Evolutionary conservation across 2,329 filamentous ascomycete genomes (phyloP), one percentile per base, ranked within the genome.

Genomic region (Blastomyces gilchristii): DNA sequence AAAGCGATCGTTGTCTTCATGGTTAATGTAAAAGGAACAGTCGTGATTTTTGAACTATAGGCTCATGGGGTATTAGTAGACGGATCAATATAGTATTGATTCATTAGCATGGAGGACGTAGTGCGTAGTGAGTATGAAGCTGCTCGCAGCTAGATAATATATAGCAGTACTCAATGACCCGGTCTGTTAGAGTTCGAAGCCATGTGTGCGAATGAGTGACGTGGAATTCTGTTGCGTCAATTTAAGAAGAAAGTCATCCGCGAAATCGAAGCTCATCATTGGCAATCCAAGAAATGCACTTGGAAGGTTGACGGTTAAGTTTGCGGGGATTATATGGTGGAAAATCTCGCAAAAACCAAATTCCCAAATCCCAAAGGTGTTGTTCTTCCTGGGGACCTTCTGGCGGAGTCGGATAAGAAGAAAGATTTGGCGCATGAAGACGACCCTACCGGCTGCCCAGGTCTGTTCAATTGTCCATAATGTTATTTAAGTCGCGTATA

Each of bases 1-100:
- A 82, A 69, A 49, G 81, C 65, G 60, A 74, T 71, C 56, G 72
- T 70, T 70, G 81, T 73, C 74, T 78, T 82, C 81, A 83, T 83
- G 54, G 60, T 39, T 37, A 18, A 34, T 34, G 16, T 7, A 12
- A 12, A 43, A 34, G 18, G 5, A 14, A 54, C 18, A 37, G 37
- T 16, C 16, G 16, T 37, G 18, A n/a, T 16, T 28, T 11, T 50
- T 22, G 22, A 50, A 50, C 22, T 25, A 34, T n/a, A 9, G 52
- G 28, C 18, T 31, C 25, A 37, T 54, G 16, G 7, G 18, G 25
- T 52, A 16, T 31, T 25, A 52, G 49, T 52, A 11, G 49, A 52
- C 49, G 14, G 31, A 31, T 16, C 3, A 7, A 52, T 52, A 52
- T 11, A 25, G 25, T 12, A 52, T 6, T 25, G 52, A 37, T 16